A percentile compares a stretch with the other conserved stretches of the same genome.
Conservation (phyloP, 805 yeast species). For the Starmerella bombicola region DNA sequence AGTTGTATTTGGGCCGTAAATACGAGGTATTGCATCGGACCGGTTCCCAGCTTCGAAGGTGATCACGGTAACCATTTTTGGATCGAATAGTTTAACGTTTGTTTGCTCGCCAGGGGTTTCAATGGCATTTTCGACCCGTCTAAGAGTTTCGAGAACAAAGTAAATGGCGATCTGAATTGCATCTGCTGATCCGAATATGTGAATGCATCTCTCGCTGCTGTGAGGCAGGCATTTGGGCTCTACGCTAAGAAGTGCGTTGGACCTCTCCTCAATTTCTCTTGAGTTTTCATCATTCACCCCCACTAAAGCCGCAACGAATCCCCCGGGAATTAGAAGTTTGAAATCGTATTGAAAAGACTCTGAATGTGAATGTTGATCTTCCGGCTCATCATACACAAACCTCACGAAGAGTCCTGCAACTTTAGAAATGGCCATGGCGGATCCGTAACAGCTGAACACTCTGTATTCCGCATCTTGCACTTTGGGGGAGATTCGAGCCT, state of each 20-base stretch:
- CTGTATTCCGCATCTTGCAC: constrained; percentile 52
- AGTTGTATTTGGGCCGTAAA: background rate
- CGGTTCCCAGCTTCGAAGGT: constrained; percentile 2
- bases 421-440: constrained; percentile 65
- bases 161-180: constrained; percentile 76
- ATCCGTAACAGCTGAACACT: constrained; percentile 59
- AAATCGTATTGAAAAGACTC: constrained; percentile 45
- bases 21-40: constrained; percentile 5
- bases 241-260: constrained; percentile 66
- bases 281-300: constrained; percentile 62
- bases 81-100: constrained; percentile 2
- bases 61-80: constrained; percentile 1
- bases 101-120: background rate
- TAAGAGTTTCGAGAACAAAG: constrained; percentile 44
- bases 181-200: constrained; percentile 69
- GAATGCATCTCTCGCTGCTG: constrained; percentile 63
- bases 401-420: constrained; percentile 67
- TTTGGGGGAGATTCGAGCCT: constrained; percentile 26
- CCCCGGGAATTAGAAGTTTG: constrained; percentile 60
- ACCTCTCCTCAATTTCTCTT: constrained; percentile 67
- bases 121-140: constrained; percentile 29
- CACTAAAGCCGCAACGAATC: constrained; percentile 65
- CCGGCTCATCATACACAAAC: constrained; percentile 52
- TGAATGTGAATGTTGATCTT: constrained; percentile 42
- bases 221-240: constrained; percentile 59